Conservation (phyloP, 441 rosid genomes). For the Viola pubescens region DNA sequence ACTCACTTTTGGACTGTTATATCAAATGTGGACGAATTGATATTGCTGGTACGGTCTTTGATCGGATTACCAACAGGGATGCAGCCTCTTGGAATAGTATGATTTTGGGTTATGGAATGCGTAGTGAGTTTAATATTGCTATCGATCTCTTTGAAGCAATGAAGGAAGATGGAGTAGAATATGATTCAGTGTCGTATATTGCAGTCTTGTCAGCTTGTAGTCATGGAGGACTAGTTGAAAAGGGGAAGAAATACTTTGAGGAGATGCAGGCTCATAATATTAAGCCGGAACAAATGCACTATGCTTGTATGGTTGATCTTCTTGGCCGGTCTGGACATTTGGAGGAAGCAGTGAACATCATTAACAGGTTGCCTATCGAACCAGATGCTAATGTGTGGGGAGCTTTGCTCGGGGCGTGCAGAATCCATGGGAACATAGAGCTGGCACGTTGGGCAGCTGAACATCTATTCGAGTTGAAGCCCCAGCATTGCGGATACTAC, state of each 20-base stretch:
- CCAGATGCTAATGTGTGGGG: slow-evolving; percentile 81
- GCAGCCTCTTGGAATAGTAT: slow-evolving; percentile 51
- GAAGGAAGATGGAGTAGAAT: slow-evolving; percentile 34
- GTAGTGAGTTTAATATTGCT: slow-evolving; percentile 50
- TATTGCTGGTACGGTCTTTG: slow-evolving; percentile 36
- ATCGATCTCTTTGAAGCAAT: slow-evolving; percentile 53
- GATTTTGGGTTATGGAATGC: slow-evolving; percentile 53
- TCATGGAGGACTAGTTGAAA: slow-evolving; percentile 73
- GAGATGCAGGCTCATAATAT: slow-evolving; percentile 50
- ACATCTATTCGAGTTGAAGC: slow-evolving; percentile 64
- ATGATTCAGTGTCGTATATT: slow-evolving; percentile 61
- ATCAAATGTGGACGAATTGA: slow-evolving; percentile 45
- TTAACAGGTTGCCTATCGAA: slow-evolving; percentile 51
- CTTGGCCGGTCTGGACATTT: slow-evolving; percentile 71
- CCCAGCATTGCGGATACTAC: slow-evolving; percentile 73
- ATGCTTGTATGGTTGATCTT: slow-evolving; percentile 84
- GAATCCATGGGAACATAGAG: slow-evolving; percentile 51
- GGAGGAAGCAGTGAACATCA: slow-evolving; percentile 59
- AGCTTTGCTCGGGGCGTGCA: slow-evolving; percentile 73
- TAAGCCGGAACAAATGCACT: slow-evolving; percentile 57
- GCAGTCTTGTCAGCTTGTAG: slow-evolving; percentile 77
- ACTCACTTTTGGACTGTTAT: slow-evolving; percentile 49
- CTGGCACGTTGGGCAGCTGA: slow-evolving; percentile 67
- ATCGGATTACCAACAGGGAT: slow-evolving; percentile 32
- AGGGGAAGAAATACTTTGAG: slow-evolving; percentile 56